Evolutionary conservation across 768 basidiomycete species (phyloP).

Genomic region (Boletus sp.): DNA sequence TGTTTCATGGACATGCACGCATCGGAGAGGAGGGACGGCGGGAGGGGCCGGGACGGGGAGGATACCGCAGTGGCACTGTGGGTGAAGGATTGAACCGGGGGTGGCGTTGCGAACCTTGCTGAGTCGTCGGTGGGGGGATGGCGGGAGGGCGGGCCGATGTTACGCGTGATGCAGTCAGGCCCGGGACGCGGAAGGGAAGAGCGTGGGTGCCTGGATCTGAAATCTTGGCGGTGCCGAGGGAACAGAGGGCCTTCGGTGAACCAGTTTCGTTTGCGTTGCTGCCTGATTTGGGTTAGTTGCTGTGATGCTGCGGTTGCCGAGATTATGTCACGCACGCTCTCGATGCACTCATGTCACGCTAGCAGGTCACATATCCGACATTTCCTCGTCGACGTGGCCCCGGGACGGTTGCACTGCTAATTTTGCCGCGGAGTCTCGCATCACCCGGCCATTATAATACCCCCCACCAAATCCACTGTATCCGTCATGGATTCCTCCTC

Average conservation of each 20-base stretch:
- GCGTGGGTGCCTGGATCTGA: conserved; percentile 34
- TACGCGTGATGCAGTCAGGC: conserved; percentile 8
- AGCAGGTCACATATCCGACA: conserved; percentile 28
- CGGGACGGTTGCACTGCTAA: conserved; percentile 30
- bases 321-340: conserved; percentile 30
- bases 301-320: conserved; percentile 34
- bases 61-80: neutral
- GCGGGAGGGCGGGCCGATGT: conserved; percentile 22
- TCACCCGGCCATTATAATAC: conserved; percentile 28
- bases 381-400: conserved; percentile 39
- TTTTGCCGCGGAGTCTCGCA: conserved; percentile 32
- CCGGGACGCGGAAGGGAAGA: neutral
- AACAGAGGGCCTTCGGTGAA: conserved; percentile 28
- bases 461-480: conserved; percentile 3
- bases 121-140: conserved; percentile 15
- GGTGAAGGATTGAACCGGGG: conserved; percentile 17
- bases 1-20: conserved; percentile 11
- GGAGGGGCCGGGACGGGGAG: conserved; percentile 9
- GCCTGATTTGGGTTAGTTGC: conserved; percentile 38
- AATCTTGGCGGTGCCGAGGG: conserved; percentile 49
- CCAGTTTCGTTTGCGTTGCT: conserved; percentile 30
- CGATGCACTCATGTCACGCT: conserved; percentile 26
- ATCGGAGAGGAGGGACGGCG: conserved; percentile 1
- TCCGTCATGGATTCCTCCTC: conserved; percentile 42
- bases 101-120: conserved; percentile 18